A percentile compares a stretch with the other conserved stretches of the same genome.
Conservation (phyloP, 2,329 filamentous ascomycete species). For the Cytospora schulzeri region DNA sequence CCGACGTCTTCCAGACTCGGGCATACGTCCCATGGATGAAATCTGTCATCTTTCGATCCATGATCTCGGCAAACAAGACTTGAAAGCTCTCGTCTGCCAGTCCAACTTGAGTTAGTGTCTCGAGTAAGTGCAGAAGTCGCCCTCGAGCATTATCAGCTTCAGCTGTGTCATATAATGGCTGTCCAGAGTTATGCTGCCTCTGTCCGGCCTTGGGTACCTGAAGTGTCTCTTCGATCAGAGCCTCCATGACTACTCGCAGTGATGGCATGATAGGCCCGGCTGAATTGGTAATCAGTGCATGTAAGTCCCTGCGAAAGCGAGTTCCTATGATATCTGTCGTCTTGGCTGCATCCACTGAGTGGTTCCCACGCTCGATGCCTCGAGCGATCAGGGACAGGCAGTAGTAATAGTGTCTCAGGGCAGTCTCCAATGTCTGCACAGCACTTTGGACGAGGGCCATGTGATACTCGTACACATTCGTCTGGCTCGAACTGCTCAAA, state of each 20-base stretch:
- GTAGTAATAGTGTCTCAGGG: slow-evolving; percentile 59
- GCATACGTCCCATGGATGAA: slow-evolving; percentile 65
- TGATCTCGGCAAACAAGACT: slow-evolving; percentile 70
- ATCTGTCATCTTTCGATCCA: slow-evolving; percentile 65
- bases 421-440: slow-evolving; percentile 61
- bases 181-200: not conserved
- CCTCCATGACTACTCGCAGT: slow-evolving; percentile 56
- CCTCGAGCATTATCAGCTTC: slow-evolving; percentile 45
- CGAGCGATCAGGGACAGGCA: slow-evolving; percentile 55
- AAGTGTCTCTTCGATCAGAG: slow-evolving; percentile 55
- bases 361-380: slow-evolving; percentile 42
- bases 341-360: slow-evolving; percentile 37
- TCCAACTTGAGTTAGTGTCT: slow-evolving; percentile 64
- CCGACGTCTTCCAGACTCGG: slow-evolving; percentile 57
- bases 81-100: slow-evolving; percentile 71
- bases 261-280: slow-evolving; percentile 57
- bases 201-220: slow-evolving; percentile 34
- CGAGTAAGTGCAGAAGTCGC: slow-evolving; percentile 58
- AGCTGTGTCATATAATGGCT: not conserved
- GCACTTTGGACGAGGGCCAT: slow-evolving; percentile 50
- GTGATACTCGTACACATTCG: slow-evolving; percentile 46
- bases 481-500: not conserved
- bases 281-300: slow-evolving; percentile 67
- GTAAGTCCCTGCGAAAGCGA: slow-evolving; percentile 61
- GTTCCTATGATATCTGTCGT: slow-evolving; percentile 43